Base-by-base conservation (phyloP, 106 monocot species). In the Alisma plantagoaquatica region DNA sequence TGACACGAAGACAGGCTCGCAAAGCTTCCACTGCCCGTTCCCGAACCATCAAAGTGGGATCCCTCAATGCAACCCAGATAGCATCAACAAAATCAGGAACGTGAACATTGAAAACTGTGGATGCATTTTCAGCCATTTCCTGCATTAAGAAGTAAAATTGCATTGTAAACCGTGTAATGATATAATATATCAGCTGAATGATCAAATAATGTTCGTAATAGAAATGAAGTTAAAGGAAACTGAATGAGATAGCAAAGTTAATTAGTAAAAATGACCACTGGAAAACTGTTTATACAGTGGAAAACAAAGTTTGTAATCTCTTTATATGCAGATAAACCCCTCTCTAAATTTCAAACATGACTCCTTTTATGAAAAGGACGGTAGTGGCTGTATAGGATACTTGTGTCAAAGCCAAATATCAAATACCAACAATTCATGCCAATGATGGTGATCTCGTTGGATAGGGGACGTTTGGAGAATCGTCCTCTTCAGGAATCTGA, bases 51-150 rank as follows among this genome's bases (percentile, higher is more conserved):
- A 81, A 45, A n/a, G 57, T 80, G 20, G 81, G 86, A 56, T 87
- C 86, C 54, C 86, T 73, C 51, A 87, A 61, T 43, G 98, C 90
- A 43, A 90, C 75, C 98, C 98, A 98, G 43, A 98, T 98, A 59
- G 85, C 90, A 74, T 98, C 88, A 38, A 90, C 98, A 77, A 98
- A 98, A 57, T 98, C 90, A 46, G 90, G 84, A 15, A 98, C 98
- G 28, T 90, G 82, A 49, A 98, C 89, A 65, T 98, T 98, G 63
- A 98, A 98, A 55, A 98, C 98, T n/a, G 98, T 98, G 12, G 98
- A 86, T 51, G 98, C 98, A 85, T 98, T 90, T 70, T 89, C 90
- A 41, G 98, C 98, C 98, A 98, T 98, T 75, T 98, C 98, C 98
- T 98, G 58, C 27, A 33, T 19, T 2, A 18, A 6, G 11, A 19